Conservation (phyloP, 2,329 filamentous ascomycete genomes). For the Fusarium tricinctum region DNA sequence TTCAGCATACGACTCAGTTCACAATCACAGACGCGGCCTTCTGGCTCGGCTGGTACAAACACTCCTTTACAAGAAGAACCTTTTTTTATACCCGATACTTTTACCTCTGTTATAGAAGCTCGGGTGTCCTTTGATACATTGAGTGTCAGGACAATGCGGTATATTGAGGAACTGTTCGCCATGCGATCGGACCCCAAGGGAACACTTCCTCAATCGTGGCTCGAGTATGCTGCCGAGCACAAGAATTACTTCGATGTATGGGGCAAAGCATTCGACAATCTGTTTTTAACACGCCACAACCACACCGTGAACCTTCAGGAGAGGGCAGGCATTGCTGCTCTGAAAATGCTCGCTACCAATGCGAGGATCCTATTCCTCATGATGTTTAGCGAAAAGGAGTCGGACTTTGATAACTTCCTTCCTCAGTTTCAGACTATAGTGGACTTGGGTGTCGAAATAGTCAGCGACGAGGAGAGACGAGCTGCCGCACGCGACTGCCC, state of each 20-base stretch:
- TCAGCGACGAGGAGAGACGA: slow-evolving; percentile 69
- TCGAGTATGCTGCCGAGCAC: slow-evolving; percentile 63
- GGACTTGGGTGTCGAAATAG: slow-evolving; percentile 69
- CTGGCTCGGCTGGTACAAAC: slow-evolving; percentile 58
- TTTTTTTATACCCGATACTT: slow-evolving; percentile 53
- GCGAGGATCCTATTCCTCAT: slow-evolving; percentile 69
- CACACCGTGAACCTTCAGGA: slow-evolving; percentile 67
- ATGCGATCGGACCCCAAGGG: slow-evolving; percentile 66
- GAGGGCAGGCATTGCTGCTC: slow-evolving; percentile 70
- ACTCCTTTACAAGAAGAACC: slow-evolving; percentile 56
- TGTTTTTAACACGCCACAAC: slow-evolving; percentile 64
- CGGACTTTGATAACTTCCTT: slow-evolving; percentile 69
- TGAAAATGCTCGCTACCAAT: slow-evolving; percentile 75
- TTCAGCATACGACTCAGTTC: slow-evolving; percentile 66
- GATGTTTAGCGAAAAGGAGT: slow-evolving; percentile 71
- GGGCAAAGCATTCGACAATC: slow-evolving; percentile 68
- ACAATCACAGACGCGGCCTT: slow-evolving; percentile 55
- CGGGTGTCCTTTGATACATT: slow-evolving; percentile 69
- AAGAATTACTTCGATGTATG: slow-evolving; percentile 67
- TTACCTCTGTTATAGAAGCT: slow-evolving; percentile 67
- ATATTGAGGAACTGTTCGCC: slow-evolving; percentile 68
- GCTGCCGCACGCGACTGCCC: slow-evolving; percentile 63
- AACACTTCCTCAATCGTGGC: slow-evolving; percentile 64
- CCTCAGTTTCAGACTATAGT: slow-evolving; percentile 68
- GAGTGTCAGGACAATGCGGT: slow-evolving; percentile 69